Conservation (phyloP, 73 alveolate species). For the Diophrys sp. region DNA sequence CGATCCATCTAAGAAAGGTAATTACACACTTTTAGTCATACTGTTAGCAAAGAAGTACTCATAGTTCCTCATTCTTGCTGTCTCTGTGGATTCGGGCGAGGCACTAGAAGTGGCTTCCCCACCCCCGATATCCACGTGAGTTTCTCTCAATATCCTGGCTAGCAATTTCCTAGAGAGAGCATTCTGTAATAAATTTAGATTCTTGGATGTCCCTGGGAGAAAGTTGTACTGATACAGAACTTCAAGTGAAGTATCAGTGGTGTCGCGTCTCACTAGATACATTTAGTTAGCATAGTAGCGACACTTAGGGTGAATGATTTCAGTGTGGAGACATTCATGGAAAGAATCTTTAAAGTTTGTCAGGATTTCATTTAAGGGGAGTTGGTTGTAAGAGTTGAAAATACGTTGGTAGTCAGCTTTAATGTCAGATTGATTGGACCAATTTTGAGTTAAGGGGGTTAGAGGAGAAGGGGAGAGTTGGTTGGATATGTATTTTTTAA, state of each 20-base stretch:
- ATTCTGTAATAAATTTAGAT: too few relatives aligned
- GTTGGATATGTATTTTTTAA: too few relatives aligned
- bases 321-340: background rate
- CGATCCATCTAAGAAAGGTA: background rate
- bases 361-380: background rate
- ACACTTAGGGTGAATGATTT: background rate
- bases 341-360: too few relatives aligned
- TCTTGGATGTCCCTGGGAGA: background rate
- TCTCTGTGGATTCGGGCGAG: background rate
- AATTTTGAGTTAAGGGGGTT: too few relatives aligned
- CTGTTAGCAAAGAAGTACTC: background rate
- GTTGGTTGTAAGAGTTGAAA: too few relatives aligned
- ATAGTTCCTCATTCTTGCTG: background rate
- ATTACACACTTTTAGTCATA: background rate
- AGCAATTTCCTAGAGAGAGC: background rate
- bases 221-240: background rate
- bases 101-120: background rate
- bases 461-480: too few relatives aligned
- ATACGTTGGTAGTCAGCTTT: too few relatives aligned
- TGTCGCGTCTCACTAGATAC: background rate
- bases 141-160: background rate
- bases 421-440: too few relatives aligned
- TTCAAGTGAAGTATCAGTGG: background rate
- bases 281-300: background rate
- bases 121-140: background rate